Evolutionary conservation across 129 eudicot genomes (phyloP).

Genomic region (Escallonia herrerae): DNA sequence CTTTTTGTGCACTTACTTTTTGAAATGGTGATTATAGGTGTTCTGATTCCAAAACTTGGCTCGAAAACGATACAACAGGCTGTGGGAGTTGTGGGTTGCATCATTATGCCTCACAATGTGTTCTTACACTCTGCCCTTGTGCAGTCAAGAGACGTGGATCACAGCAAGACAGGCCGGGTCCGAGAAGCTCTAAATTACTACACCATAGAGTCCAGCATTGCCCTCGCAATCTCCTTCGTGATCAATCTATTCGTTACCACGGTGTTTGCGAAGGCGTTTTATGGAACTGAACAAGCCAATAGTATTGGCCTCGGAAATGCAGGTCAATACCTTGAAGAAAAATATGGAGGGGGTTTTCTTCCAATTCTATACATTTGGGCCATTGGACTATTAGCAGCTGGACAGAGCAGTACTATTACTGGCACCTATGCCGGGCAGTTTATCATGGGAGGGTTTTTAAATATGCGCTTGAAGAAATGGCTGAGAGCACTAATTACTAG

Average conservation of each 20-base stretch:
- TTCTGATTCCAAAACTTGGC: conserved; percentile 79
- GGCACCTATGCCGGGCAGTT: conserved; percentile 97
- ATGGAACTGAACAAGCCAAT: conserved; percentile 66
- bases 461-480: conserved; percentile 83
- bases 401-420: conserved; percentile 96
- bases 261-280: conserved; percentile 92
- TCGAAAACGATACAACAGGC: conserved; percentile 83
- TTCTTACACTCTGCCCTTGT: conserved; percentile 93
- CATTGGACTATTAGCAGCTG: conserved; percentile 84
- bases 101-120: conserved; percentile 93
- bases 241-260: conserved; percentile 80
- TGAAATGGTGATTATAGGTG: conserved; percentile 29
- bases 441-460: conserved; percentile 89
- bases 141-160: conserved; percentile 85
- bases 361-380: conserved; percentile 97
- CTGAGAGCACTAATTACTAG: conserved; percentile 79
- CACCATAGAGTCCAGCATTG: conserved; percentile 70
- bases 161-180: conserved; percentile 54
- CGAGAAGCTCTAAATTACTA: conserved; percentile 84
- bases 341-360: conserved; percentile 75
- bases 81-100: conserved; percentile 92
- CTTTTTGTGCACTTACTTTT: no score
- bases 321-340: conserved; percentile 72
- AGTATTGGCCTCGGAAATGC: conserved; percentile 81
- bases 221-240: conserved; percentile 67